Conservation (phyloP, 768 basidiomycete species). For the Boletellus ananiceps region DNA sequence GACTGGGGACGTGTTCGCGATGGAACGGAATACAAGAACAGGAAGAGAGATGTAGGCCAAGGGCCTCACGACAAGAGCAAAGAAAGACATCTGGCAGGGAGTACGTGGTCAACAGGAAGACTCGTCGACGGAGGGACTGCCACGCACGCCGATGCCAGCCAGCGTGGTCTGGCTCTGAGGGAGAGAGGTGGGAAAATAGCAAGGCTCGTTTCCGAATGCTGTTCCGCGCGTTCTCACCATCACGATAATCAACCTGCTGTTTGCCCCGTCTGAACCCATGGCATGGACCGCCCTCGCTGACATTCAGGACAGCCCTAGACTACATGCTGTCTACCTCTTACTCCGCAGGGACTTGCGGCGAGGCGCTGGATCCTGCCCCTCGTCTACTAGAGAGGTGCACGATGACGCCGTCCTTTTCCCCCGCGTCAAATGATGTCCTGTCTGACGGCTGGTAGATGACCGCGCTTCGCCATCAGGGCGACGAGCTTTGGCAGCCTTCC, state of each 20-base stretch:
- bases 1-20: conserved; percentile 50
- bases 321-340: conserved; percentile 5
- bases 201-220: neutral
- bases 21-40: conserved; percentile 55
- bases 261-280: too few species aligned
- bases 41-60: conserved; percentile 77
- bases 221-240: neutral
- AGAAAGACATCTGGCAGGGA: conserved; percentile 52
- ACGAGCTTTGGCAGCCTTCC: conserved; percentile 18
- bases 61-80: conserved; percentile 58
- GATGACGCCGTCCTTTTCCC: conserved; percentile 23
- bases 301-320: neutral
- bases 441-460: neutral
- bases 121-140: conserved; percentile 8
- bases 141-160: conserved; percentile 26
- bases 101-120: conserved; percentile 11
- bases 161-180: conserved; percentile 18
- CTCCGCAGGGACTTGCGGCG: conserved; percentile 22
- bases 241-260: too few species aligned
- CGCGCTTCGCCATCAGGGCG: neutral
- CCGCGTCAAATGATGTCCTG: neutral
- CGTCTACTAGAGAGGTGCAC: neutral
- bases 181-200: conserved; percentile 31
- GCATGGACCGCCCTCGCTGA: too few species aligned
- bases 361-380: conserved; percentile 4